Conservation (phyloP, 1,139 yeast species). For the Dujonia santamariae region DNA sequence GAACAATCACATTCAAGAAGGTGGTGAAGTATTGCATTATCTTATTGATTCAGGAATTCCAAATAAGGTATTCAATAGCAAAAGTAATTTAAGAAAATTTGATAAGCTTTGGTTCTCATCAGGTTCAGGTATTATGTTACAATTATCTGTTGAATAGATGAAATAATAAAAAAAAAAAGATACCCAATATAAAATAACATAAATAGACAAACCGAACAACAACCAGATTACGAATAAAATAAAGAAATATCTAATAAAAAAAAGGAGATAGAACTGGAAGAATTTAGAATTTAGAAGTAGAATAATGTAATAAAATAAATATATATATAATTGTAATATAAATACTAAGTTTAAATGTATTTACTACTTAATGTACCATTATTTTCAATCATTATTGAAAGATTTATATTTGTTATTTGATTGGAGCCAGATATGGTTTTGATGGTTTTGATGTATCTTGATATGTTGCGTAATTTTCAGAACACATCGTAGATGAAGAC, state of each 20-base stretch:
- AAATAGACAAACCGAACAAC: too few species aligned
- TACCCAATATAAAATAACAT: not conserved
- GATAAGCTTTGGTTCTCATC: constrained; percentile 44
- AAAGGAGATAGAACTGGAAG: not conserved
- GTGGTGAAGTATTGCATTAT: constrained; percentile 49
- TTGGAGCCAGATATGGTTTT: too few species aligned
- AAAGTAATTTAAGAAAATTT: constrained; percentile 41
- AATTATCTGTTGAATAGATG: constrained; percentile 13
- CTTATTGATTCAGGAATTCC: constrained; percentile 79
- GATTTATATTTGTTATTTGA: too few species aligned
- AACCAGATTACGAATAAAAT: too few species aligned
- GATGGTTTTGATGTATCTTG: too few species aligned
- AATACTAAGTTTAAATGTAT: not conserved
- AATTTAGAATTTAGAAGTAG: not conserved
- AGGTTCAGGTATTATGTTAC: constrained; percentile 29
- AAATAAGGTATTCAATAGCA: constrained; percentile 37
- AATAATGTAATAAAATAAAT: not conserved
- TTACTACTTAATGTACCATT: too few species aligned
- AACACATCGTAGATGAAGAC: too few species aligned
- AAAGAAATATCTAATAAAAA: too few species aligned
- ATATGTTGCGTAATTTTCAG: too few species aligned
- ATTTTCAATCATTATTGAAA: too few species aligned
- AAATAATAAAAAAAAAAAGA: not conserved
- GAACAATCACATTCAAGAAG: constrained; percentile 35
- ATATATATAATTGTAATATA: not conserved